Evolutionary conservation across 306 rosid species (phyloP).

Genomic region (Ochetophila trinervis): DNA sequence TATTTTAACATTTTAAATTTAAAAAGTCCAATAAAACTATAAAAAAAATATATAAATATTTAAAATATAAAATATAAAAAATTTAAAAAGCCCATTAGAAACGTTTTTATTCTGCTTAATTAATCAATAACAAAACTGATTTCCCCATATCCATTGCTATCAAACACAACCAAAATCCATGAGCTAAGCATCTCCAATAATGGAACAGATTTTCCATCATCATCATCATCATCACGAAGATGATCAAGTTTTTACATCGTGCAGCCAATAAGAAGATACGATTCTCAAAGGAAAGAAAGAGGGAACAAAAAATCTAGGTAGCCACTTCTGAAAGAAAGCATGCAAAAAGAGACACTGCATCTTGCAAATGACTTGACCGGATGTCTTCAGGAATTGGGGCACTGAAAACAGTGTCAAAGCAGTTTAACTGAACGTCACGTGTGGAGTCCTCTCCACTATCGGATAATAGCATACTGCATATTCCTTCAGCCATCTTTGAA

Average conservation of each 20-base stretch:
- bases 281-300: neutral
- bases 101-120: too few species aligned
- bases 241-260: neutral
- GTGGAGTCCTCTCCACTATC: constrained; percentile 55
- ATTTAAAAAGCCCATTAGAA: too few species aligned
- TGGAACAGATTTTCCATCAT: neutral
- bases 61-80: too few species aligned
- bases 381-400: constrained; percentile 86
- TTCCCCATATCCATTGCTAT: too few species aligned
- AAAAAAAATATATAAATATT: too few species aligned
- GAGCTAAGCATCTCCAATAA: too few species aligned
- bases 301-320: constrained; percentile 25
- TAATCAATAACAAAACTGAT: too few species aligned
- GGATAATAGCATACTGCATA: constrained; percentile 62
- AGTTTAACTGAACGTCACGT: constrained; percentile 66
- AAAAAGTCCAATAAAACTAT: too few species aligned
- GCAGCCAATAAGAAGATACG: neutral
- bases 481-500: constrained; percentile 87
- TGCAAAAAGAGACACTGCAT: constrained; percentile 70
- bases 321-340: constrained; percentile 73
- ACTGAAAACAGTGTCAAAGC: constrained; percentile 67
- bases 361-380: constrained; percentile 77
- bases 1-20: too few species aligned
- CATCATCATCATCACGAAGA: neutral
- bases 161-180: too few species aligned